Base-by-base conservation (phyloP, 2,329 filamentous ascomycete species). In the Acrocalymma vagum region DNA sequence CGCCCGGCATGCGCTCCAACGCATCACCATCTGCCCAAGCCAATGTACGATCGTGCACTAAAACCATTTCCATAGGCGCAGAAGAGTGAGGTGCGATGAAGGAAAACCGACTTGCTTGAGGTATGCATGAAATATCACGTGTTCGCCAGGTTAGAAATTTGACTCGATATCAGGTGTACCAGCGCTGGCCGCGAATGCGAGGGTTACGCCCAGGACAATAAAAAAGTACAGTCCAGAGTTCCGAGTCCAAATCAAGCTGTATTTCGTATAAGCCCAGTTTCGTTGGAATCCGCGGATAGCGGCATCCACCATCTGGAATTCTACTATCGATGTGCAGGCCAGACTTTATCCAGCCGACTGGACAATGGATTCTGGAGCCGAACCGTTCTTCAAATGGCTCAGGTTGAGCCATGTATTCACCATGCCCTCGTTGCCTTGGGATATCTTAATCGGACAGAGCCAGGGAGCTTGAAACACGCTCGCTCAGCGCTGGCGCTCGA, bases 351-450 rank as follows among this genome's bases (percentile, higher is more conserved):
- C 0, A 67, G 43, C 25, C 46, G 28, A n/a, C 63, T 58, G 27
- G 45, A 55, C 22, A 38, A 63, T 3, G 59, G 62, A 1, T 74
- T 74, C 47, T 76, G 73, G 72, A 62, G 65, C 11, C 61, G 47
- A 5, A 55, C 71, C 6, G 57, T 74, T 5, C 53, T 74, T 7
- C 71, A 74, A 39, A 69, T 72, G 20, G 69, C 70, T 24, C 54
- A 56, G 4, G 53, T 58, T 4, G 73, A 75, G 30, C 64, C 69
- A 1, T 63, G 70, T 9, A 60, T 75, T 2, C 58, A 68, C 13
- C 70, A 74, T 43, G 71, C 73, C 4, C 38, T 74, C 9, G 55
- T 76, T 9, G 72, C 73, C 5, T 45, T 76, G 6, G 60, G 65
- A 4, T 66, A 69, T 9, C 57, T 69, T 0, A 66, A 41, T 26